phyloP scores from a whole-genome alignment of 768 basidiomycete species.

The Boletus rex-veris region DNA sequence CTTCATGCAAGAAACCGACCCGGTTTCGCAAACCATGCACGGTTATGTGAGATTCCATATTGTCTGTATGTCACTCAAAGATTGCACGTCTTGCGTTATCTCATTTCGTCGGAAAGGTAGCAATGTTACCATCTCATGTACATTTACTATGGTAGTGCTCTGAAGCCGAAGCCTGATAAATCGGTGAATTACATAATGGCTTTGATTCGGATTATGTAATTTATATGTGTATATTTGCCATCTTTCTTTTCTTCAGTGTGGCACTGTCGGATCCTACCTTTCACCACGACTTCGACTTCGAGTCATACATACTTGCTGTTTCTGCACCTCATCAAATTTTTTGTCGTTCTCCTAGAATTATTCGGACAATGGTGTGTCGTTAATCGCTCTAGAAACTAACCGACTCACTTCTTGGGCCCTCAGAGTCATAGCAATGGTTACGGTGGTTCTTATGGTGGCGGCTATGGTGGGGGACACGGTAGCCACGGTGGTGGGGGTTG shows the following conservation, averaged over 20 bases:
- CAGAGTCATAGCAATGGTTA: slow-evolving; percentile 35
- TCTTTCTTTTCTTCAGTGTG: slow-evolving; percentile 14
- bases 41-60: slow-evolving; percentile 33
- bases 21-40: slow-evolving; percentile 32
- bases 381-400: background rate
- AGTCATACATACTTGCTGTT: slow-evolving; percentile 11
- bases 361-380: slow-evolving; percentile 18
- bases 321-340: background rate
- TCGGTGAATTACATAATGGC: slow-evolving; percentile 3
- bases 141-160: background rate
- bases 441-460: slow-evolving; percentile 29
- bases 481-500: slow-evolving; percentile 32
- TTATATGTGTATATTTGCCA: slow-evolving; percentile 10
- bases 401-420: background rate
- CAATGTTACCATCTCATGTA: slow-evolving; percentile 9
- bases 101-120: slow-evolving; percentile 2
- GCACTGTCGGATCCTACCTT: slow-evolving; percentile 12
- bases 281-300: slow-evolving; percentile 18
- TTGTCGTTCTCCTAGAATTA: background rate
- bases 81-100: background rate
- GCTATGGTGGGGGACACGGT: slow-evolving; percentile 18
- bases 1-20: slow-evolving; percentile 28
- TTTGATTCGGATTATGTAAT: slow-evolving; percentile 1
- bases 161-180: background rate
- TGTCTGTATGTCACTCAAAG: slow-evolving; percentile 7